These are phyloP conservation scores for Aurinia saxatilis DNA, from an alignment of 345 rosid species.

Conservation along the genomic window DNA sequence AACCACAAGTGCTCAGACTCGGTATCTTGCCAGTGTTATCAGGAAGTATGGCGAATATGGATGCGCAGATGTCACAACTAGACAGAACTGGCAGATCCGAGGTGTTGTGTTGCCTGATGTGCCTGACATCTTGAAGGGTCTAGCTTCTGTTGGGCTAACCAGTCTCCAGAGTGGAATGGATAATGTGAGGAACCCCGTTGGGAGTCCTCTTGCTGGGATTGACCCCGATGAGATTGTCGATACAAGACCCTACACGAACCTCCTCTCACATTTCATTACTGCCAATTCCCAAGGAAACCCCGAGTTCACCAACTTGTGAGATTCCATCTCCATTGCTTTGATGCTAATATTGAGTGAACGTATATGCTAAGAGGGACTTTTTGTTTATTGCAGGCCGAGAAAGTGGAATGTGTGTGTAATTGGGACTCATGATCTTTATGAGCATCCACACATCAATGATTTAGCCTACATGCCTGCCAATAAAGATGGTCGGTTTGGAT, in stretches of 20 bases:
- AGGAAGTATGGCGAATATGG: constrained; percentile 90
- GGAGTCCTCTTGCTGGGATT: constrained; percentile 90
- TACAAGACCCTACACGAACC: constrained; percentile 75
- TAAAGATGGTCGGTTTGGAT: constrained; percentile 69
- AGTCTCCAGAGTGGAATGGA: constrained; percentile 98
- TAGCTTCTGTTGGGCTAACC: constrained; percentile 73
- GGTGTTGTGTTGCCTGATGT: constrained; percentile 89
- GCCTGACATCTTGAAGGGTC: constrained; percentile 75
- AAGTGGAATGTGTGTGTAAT: constrained; percentile 96
- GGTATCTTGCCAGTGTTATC: constrained; percentile 79
- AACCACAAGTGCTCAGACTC: constrained; percentile 80
- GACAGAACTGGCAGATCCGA: constrained; percentile 98
- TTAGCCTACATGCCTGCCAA: constrained; percentile 93
- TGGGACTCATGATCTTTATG: constrained; percentile 90
- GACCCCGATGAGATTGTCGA: constrained; percentile 86
- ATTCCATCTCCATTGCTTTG: not conserved
- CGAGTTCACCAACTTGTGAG: constrained; percentile 69
- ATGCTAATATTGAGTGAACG: not conserved
- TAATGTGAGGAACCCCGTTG: constrained; percentile 95
- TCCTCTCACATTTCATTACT: constrained; percentile 72
- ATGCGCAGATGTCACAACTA: constrained; percentile 85
- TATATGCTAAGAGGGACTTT: constrained; percentile 2
- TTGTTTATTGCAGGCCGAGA: constrained; percentile 59
- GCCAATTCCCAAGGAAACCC: constrained; percentile 70
- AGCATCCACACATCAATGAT: constrained; percentile 98